Evolutionary conservation across 345 rosid species (phyloP), one percentile per base, ranked within the genome.

Genomic region (Gossypioides kirkii): DNA sequence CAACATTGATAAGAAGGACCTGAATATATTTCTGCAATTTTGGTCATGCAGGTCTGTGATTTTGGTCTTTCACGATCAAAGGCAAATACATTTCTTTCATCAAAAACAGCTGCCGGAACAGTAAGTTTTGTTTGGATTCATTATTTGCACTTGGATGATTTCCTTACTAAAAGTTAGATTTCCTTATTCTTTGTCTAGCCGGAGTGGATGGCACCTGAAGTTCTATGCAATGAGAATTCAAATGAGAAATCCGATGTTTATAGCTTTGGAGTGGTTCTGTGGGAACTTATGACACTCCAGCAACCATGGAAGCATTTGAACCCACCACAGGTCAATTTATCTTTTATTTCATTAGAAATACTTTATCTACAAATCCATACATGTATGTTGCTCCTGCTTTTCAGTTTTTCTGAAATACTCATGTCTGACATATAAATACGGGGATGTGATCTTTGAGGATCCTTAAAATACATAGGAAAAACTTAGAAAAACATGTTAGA

Each of bases 201-300:
- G 36, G 87, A 84, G 77, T 86, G 90, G 90, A 86, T 86, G 90
- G 90, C 87, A 46, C 90, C 90, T 26, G 90, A 86, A 84, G 82
- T 86, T 64, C 83, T 86, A 3, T 78, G 86, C 14, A 79, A 82
- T 69, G 90, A 86, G 53, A 83, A 75, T 63, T 84, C 90, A 56
- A 78, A 86, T 82, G 90, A 86, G 71, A 86, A 86, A 79, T 82
- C 85, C 46, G 90, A 86, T 72, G 71, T 86, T 56, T 86, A 82
- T 77, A 84, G 90, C 74, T 86, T 86, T 81, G 90, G 90, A 43
- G 84, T 86, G 23, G 80, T 86, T 73, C 70, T 86, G 65, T 84
- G 90, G 90, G 87, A 86, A 76, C 82, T 86, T 74, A 79, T 80
- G 43, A 82, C 90, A 12, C 69, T 86, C 74, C 83, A 84, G 60